phyloP scores from a whole-genome alignment of 805 yeast species.

The Kodamaea lidongshanica region DNA sequence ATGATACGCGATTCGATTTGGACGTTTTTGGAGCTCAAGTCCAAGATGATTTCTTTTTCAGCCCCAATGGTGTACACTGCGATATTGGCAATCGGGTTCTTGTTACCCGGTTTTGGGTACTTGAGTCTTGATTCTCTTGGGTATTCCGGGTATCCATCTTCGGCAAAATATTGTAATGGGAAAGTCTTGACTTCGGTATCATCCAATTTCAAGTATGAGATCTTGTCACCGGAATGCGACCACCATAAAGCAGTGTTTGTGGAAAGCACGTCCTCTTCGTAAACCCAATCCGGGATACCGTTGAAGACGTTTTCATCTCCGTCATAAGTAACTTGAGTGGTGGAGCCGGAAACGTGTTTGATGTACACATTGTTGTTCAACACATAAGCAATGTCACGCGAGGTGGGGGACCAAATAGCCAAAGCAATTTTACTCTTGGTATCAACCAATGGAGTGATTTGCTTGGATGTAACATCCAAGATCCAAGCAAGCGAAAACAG shows the following conservation, averaged over 20 bases:
- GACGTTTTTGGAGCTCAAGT: slow-evolving; percentile 20
- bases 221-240: slow-evolving; percentile 54
- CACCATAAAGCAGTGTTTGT: slow-evolving; percentile 64
- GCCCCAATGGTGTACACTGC: slow-evolving; percentile 34
- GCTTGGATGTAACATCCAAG: slow-evolving; percentile 21
- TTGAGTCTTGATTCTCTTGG: slow-evolving; percentile 43
- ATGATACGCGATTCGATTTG: slow-evolving; percentile 42
- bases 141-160: slow-evolving; percentile 33
- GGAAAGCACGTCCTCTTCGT: slow-evolving; percentile 71
- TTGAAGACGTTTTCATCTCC: slow-evolving; percentile 51
- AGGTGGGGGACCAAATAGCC: slow-evolving; percentile 58
- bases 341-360: slow-evolving; percentile 26
- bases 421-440: slow-evolving; percentile 34
- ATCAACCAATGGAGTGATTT: slow-evolving; percentile 10
- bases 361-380: slow-evolving; percentile 50
- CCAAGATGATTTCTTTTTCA: slow-evolving; percentile 11
- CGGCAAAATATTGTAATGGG: slow-evolving; percentile 47
- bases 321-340: slow-evolving; percentile 40
- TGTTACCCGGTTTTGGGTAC: slow-evolving; percentile 70
- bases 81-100: slow-evolving; percentile 51
- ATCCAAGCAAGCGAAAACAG: slow-evolving; percentile 40
- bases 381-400: slow-evolving; percentile 51
- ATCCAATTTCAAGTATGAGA: slow-evolving; percentile 52
- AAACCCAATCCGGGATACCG: slow-evolving; percentile 79
- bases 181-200: slow-evolving; percentile 54